A percentile compares a stretch with the other conserved stretches of the same genome.
These are phyloP conservation scores for Dovyalis caffra DNA, from an alignment of 345 rosid genomes.

Conservation along the genomic window DNA sequence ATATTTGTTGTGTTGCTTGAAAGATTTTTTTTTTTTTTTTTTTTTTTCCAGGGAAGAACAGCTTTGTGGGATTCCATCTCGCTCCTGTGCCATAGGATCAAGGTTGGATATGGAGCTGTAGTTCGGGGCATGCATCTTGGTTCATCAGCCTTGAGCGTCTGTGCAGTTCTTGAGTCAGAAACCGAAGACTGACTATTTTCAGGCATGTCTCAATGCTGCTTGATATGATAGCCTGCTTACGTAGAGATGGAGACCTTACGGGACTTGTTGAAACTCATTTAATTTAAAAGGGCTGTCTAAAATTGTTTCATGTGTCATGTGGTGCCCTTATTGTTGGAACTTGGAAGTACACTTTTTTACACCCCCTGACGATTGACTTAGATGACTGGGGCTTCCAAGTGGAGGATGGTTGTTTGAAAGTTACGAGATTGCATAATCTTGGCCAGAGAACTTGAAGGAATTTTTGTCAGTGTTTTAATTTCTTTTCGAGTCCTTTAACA, in stretches of 20 bases:
- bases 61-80: conserved; percentile 86
- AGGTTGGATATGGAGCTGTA: conserved; percentile 71
- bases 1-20: background rate
- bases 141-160: conserved; percentile 75
- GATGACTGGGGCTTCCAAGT: too few relatives aligned
- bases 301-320: background rate
- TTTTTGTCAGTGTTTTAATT: too few relatives aligned
- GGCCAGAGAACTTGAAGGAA: background rate
- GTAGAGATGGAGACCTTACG: background rate
- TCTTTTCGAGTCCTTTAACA: too few relatives aligned
- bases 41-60: conserved; percentile 78
- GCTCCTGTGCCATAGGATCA: conserved; percentile 73
- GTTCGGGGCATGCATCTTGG: conserved; percentile 88
- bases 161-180: conserved; percentile 67
- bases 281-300: background rate
- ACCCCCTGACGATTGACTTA: too few relatives aligned
- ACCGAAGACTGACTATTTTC: conserved; percentile 39
- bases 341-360: too few relatives aligned
- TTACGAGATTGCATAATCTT: too few relatives aligned
- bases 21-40: conserved; percentile 3
- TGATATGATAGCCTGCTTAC: too few relatives aligned
- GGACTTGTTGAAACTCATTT: background rate
- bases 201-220: background rate
- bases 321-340: too few relatives aligned
- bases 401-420: too few relatives aligned